Conservation (phyloP, 371 early-diverging fungal species). For the Mucor velutinosus region DNA sequence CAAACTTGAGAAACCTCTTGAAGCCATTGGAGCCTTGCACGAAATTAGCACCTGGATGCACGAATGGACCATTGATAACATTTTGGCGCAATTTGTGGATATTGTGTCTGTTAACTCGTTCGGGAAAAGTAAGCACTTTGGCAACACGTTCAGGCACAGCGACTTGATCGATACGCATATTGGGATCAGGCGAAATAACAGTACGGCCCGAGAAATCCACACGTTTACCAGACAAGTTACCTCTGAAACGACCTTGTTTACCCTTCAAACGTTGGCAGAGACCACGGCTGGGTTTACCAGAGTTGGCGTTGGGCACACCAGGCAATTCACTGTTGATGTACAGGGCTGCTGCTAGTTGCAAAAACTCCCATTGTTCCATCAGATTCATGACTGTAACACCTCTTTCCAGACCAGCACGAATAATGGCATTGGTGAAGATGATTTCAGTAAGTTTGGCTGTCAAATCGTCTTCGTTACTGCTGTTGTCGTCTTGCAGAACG, state of each 20-base stretch:
- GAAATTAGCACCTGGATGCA: constrained; percentile 97
- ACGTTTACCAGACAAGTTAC: constrained; percentile 99
- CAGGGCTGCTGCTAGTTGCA: constrained; percentile 96
- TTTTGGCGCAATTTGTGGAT: constrained; percentile 79
- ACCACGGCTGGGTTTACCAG: constrained; percentile 85
- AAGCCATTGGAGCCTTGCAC: constrained; percentile 58
- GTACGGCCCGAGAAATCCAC: constrained; percentile 99
- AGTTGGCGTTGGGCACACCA: constrained; percentile 64
- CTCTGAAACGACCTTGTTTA: constrained; percentile 99
- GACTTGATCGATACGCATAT: constrained; percentile 97
- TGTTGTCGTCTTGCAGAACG: constrained; percentile 90
- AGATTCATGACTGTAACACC: constrained; percentile 78
- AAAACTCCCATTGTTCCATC: constrained; percentile 98
- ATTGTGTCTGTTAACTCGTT: constrained; percentile 92
- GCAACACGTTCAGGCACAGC: constrained; percentile 98
- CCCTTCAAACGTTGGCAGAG: constrained; percentile 99
- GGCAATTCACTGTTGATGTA: constrained; percentile 98
- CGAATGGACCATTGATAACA: constrained; percentile 90
- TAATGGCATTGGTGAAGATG: constrained; percentile 89
- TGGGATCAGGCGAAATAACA: constrained; percentile 99
- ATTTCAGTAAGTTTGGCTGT: constrained; percentile 99
- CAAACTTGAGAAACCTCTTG: constrained; percentile 76
- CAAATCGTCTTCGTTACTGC: constrained; percentile 98
- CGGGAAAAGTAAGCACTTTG: constrained; percentile 96
- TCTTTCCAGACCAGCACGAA: constrained; percentile 82